phyloP scores from a whole-genome alignment of 176 grass and related monocot genomes.

The Cenchrus fungigraminus region DNA sequence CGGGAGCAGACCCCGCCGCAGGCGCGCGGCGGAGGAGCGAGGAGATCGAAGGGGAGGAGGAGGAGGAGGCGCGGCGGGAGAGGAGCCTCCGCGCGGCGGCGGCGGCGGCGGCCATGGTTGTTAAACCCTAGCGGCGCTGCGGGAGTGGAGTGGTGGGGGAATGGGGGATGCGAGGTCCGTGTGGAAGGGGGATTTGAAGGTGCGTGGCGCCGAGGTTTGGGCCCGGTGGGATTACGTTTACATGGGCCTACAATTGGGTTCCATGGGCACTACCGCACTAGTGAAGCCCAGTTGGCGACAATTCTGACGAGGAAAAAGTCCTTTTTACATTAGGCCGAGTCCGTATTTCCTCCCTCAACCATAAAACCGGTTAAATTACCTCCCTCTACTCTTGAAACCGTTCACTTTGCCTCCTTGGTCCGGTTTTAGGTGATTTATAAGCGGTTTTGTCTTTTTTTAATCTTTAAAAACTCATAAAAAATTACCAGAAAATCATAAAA shows the following conservation, averaged over 20 bases:
- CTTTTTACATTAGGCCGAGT: too few species aligned
- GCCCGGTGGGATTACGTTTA: background rate
- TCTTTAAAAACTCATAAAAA: too few species aligned
- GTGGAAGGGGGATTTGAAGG: slow-evolving; percentile 28
- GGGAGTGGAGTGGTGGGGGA: background rate
- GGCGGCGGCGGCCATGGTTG: slow-evolving; percentile 47
- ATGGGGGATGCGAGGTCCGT: background rate
- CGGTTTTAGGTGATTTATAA: too few species aligned
- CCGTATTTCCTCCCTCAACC: too few species aligned
- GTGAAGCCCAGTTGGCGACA: background rate
- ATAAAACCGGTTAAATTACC: too few species aligned
- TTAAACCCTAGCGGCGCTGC: slow-evolving; percentile 51
- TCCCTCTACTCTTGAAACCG: too few species aligned
- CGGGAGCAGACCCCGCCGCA: background rate
- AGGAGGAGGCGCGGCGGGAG: slow-evolving; percentile 42
- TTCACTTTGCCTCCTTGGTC: too few species aligned
- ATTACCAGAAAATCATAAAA: too few species aligned
- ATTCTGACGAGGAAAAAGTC: too few species aligned
- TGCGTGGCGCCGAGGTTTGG: background rate
- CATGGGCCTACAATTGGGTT: too few species aligned
- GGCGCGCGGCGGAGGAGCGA: slow-evolving; percentile 36
- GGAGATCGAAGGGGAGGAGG: background rate
- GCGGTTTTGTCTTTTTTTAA: too few species aligned
- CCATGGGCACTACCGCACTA: too few species aligned
- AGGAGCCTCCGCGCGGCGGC: slow-evolving; percentile 46